These are phyloP conservation scores for Carpinus fangiana DNA, from an alignment of 306 rosid species.

Conservation along the genomic window DNA sequence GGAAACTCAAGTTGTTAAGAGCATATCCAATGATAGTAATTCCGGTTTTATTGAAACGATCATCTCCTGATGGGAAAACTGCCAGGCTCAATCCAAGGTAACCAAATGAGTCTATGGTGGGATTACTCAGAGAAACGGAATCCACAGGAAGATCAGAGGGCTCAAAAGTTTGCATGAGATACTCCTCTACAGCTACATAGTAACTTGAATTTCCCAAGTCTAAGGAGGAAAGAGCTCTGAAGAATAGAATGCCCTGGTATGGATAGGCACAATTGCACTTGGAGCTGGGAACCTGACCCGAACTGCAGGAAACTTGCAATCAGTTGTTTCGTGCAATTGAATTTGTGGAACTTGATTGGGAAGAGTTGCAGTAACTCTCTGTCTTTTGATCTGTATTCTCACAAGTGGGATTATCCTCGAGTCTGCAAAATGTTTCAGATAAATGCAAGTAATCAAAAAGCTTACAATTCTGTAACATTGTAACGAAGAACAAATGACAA, in stretches of 20 bases:
- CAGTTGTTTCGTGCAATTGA: conserved; percentile 35
- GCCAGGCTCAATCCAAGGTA: conserved; percentile 44
- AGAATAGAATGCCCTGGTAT: conserved; percentile 51
- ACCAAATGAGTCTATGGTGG: conserved; percentile 15
- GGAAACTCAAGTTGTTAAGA: conserved; percentile 45
- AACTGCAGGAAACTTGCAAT: conserved; percentile 29
- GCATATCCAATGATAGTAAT: conserved; percentile 39
- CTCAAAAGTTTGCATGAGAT: conserved; percentile 24
- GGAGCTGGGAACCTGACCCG: conserved; percentile 47
- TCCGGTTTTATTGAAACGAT: conserved; percentile 47
- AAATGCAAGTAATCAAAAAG: not conserved
- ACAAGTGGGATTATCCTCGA: conserved; percentile 52
- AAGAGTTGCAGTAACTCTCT: conserved; percentile 37
- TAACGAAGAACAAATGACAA: not conserved
- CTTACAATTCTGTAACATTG: no score
- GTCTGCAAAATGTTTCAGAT: conserved; percentile 37
- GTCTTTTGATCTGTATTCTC: conserved; percentile 18
- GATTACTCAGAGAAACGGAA: conserved; percentile 49
- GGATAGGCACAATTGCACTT: conserved; percentile 69
- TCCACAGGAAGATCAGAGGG: conserved; percentile 30
- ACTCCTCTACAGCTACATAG: conserved; percentile 27
- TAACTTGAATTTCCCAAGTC: conserved; percentile 34
- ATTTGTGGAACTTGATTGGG: conserved; percentile 29
- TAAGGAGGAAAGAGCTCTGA: conserved; percentile 62
- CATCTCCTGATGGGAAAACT: conserved; percentile 51